phyloP scores from a whole-genome alignment of 768 basidiomycete species.

The Brasilioporus rufonigricans region DNA sequence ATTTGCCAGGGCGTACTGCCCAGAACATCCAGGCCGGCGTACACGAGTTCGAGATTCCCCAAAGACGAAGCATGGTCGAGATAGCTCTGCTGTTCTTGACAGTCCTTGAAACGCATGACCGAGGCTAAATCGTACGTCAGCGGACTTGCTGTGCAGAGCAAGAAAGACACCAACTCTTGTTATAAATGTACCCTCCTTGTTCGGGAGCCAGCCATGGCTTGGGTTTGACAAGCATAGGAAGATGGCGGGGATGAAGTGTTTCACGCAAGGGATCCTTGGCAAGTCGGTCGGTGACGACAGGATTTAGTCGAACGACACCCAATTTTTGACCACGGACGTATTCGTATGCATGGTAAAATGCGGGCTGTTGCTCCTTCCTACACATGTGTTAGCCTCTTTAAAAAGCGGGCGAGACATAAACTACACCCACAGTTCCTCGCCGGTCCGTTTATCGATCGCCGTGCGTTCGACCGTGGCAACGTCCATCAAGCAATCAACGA shows the following conservation, averaged over 20 bases:
- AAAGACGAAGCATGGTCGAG: constrained; percentile 68
- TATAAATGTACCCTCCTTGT: constrained; percentile 82
- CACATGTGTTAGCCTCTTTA: constrained; percentile 1
- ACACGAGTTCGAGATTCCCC: constrained; percentile 81
- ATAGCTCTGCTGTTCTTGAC: constrained; percentile 77
- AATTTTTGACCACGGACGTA: constrained; percentile 91
- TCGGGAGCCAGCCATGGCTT: constrained; percentile 80
- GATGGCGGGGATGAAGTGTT: constrained; percentile 85
- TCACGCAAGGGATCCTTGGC: constrained; percentile 68
- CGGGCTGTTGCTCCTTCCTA: constrained; percentile 80
- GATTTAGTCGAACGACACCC: constrained; percentile 88
- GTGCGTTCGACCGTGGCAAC: constrained; percentile 73
- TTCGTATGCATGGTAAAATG: constrained; percentile 90
- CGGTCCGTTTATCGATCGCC: constrained; percentile 54
- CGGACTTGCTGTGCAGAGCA: background rate
- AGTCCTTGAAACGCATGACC: constrained; percentile 94
- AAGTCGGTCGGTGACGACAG: constrained; percentile 71
- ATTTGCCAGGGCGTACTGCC: constrained; percentile 89
- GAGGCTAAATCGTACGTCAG: constrained; percentile 39
- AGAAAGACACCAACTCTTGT: constrained; percentile 51
- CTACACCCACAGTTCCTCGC: constrained; percentile 54
- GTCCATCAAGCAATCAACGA: constrained; percentile 83
- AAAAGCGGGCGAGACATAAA: background rate
- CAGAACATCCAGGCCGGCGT: constrained; percentile 86
- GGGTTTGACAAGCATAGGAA: constrained; percentile 94